Percentiles rank a stretch among this genome's conserved stretches.
These are phyloP conservation scores for Fusarium succisae DNA, from an alignment of 2,329 filamentous ascomycete species.

Conservation along the genomic window DNA sequence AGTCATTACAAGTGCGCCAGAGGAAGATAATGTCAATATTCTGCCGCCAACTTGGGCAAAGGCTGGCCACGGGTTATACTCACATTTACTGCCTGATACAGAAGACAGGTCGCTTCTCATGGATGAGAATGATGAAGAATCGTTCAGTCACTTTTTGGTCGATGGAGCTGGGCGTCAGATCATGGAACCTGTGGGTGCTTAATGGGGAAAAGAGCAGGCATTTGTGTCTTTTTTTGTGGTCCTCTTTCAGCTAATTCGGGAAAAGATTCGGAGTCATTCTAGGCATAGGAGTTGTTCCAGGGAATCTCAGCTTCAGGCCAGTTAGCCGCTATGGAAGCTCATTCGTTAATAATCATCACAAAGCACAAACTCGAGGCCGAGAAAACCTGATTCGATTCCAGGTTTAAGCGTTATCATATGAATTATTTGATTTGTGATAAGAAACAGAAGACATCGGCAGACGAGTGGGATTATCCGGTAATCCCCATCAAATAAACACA, in stretches of 20 bases:
- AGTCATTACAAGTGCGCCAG: constrained; percentile 40
- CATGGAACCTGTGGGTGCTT: constrained; percentile 44
- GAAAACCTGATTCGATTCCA: not conserved
- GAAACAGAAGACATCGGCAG: constrained; percentile 4
- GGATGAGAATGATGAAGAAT: constrained; percentile 54
- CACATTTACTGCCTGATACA: constrained; percentile 49
- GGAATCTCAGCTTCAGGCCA: not conserved
- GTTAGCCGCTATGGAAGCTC: not conserved
- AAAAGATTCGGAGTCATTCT: not conserved
- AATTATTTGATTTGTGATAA: constrained; percentile 9
- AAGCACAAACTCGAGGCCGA: not conserved
- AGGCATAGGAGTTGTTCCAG: constrained; percentile 15
- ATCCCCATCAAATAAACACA: constrained; percentile 10
- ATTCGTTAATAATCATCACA: not conserved
- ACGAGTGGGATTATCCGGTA: constrained; percentile 18
- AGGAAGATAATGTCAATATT: constrained; percentile 45
- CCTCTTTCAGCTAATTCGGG: not conserved
- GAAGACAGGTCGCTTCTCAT: constrained; percentile 49
- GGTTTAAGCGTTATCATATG: constrained; percentile 3
- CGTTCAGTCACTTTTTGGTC: constrained; percentile 56
- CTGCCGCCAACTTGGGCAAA: constrained; percentile 54
- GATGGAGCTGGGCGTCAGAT: constrained; percentile 51
- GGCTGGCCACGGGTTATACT: constrained; percentile 53
- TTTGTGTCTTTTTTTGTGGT: not conserved
- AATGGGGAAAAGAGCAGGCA: not conserved